Base-by-base conservation (phyloP, 768 basidiomycete genomes). In the Cystobasidium tubakii region DNA sequence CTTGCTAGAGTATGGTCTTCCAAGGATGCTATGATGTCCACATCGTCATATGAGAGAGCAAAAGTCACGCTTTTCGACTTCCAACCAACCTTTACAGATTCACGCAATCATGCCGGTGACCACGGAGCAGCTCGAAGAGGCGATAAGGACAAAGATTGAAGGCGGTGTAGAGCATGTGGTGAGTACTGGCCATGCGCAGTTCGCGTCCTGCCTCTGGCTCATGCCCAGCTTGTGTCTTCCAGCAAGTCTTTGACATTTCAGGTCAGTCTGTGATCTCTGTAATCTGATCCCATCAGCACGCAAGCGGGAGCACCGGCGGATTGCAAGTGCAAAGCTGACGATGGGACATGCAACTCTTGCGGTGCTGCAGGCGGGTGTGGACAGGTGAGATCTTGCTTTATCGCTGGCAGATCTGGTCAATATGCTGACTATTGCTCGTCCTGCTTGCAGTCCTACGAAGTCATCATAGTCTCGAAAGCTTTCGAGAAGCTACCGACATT, bases 241-340 rank as follows among this genome's bases (percentile, higher is more conserved):
- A 78, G 78, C 75, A 77, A 75, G 78, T 75, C 17, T 77, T 78
- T 31, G 78, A 78, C 36, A 60, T 78, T 39, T 77, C 76, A 0
- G 78, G 78, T 78, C 9, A 42, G 78, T n/a, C n/a, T n/a, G n/a
- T 36, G 25, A 43, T 27, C 31, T 65, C 36, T 44, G 39, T 39
- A 29, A 60, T 60, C 57, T 36, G 63, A 67, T 31, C 66, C 25
- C 36, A 42, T 23, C 42, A 2, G 42, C 15, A 44, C n/a, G 23
- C 36, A 9, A 25, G 25, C 43, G 23, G 44, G 34, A n/a, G 27
- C 43, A 53, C 12, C 42, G 23, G 39, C 15, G 15, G 34, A 12
- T 9, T 65, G 36, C 4, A 21, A 39, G 10, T 42, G 33, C 9
- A 36, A 50, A 31, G 46, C 66, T 67, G 50, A 36, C 27, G 63